Percentiles rank a stretch among this genome's conserved stretches.
Conservation (phyloP, 2,329 filamentous ascomycete species). For the Fusarium tricinctum region DNA sequence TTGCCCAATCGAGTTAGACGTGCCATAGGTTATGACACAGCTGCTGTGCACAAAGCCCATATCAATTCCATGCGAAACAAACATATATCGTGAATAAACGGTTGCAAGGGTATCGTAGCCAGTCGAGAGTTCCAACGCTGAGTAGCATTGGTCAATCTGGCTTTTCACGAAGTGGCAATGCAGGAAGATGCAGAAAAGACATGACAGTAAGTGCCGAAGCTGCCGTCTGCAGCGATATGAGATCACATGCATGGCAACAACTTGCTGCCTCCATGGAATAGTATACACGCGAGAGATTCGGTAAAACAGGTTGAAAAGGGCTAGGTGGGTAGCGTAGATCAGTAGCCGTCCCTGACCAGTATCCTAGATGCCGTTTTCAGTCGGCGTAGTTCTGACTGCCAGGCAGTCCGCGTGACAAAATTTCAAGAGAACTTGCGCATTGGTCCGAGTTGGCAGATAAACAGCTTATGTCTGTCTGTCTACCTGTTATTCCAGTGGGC, state of each 20-base stretch:
- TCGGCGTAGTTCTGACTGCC: too few species aligned
- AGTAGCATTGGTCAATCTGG: background rate
- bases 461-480: background rate
- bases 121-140: background rate
- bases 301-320: slow-evolving; percentile 4
- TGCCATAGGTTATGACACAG: background rate
- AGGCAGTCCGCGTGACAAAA: too few species aligned
- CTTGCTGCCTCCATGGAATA: background rate
- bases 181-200: background rate
- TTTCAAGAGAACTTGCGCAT: too few species aligned
- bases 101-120: background rate
- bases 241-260: too few species aligned
- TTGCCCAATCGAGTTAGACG: slow-evolving; percentile 25
- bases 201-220: background rate
- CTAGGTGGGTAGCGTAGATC: slow-evolving; percentile 29
- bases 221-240: background rate
- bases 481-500: background rate
- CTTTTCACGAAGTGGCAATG: background rate
- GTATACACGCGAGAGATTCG: background rate
- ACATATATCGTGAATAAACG: background rate
- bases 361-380: too few species aligned
- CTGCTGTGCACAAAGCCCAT: background rate
- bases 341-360: background rate
- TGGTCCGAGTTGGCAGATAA: too few species aligned
- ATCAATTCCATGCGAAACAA: background rate